These are phyloP conservation scores for Sechiopsis laciniata DNA, from an alignment of 306 rosid species.

Conservation along the genomic window DNA sequence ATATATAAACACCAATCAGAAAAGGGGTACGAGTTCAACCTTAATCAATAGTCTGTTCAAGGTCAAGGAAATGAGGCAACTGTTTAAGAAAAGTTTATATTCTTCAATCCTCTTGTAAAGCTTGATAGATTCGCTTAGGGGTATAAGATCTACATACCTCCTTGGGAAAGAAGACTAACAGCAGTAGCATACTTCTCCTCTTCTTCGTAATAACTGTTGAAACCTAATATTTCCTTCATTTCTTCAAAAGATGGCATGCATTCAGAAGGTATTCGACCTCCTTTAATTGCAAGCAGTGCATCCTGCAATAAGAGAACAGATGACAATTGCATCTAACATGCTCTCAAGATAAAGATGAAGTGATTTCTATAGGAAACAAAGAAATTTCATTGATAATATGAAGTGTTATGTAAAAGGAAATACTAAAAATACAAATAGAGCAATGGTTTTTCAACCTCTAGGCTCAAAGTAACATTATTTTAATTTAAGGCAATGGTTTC, in stretches of 20 bases:
- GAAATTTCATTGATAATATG: background rate
- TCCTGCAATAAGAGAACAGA: slow-evolving; percentile 36
- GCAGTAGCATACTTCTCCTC: slow-evolving; percentile 67
- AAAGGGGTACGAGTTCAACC: background rate
- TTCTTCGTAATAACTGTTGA: slow-evolving; percentile 83
- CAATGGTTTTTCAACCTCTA: background rate
- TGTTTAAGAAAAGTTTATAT: background rate
- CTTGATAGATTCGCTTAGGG: background rate
- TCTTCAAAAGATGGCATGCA: slow-evolving; percentile 90
- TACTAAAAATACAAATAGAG: background rate
- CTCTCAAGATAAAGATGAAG: slow-evolving; percentile 2
- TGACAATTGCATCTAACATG: background rate
- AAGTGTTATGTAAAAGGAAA: background rate
- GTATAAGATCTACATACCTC: slow-evolving; percentile 40
- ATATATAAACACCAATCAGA: background rate
- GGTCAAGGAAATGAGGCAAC: background rate
- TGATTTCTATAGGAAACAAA: too few species aligned
- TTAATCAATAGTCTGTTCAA: background rate
- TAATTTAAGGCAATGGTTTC: background rate
- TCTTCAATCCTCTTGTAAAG: background rate
- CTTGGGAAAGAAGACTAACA: slow-evolving; percentile 36
- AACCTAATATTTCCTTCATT: slow-evolving; percentile 77
- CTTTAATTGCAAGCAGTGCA: slow-evolving; percentile 64
- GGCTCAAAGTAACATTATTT: background rate
- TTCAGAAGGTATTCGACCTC: slow-evolving; percentile 91